Base-by-base conservation (phyloP, 108 stramenopile genomes). In the Skeletonema costatum region DNA sequence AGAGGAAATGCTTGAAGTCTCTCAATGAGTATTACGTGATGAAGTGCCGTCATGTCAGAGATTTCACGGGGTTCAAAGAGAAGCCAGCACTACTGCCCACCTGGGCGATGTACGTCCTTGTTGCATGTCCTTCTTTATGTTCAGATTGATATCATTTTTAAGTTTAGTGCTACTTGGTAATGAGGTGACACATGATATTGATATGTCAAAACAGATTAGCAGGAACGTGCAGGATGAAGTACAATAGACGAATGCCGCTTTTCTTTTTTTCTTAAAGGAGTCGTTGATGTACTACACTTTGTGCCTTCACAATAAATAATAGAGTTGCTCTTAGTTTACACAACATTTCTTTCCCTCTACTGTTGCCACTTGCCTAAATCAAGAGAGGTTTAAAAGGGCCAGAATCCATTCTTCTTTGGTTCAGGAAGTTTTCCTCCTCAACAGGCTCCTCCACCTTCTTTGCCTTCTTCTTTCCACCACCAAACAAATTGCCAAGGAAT, bases 401-500 rank as follows among this genome's bases (percentile, higher is more conserved):
- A 56, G 25, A 56, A 56, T 25, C 53, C 53, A 56, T 56, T 56
- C 53, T 56, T 56, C n/a, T 56, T 56, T 9, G 53, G 53, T 25
- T 56, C 53, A 56, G 53, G 25, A 56, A 25, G n/a, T n/a, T 25
- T 56, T 56, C 21, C 25, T 56, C 53, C 25, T 7, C 53, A 56
- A 56, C 53, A 25, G 53, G 21, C 53, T 56, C 53, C 25, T 56
- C 21, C 2, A 25, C 8, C 63, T 64, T 50, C 42, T 51, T 46
- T 2, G 9, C 66, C 35, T 19, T n/a, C 74, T 86, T 83, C 67
- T 88, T 89, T 25, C 70, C 80, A 56, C 53, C 53, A 21, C 85
- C 85, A 70, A 92, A 92, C 36, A 92, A 72, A 12, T 70, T 65
- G 6, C 16, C 58, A 21, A 85, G 16, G 25, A 56, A 10, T 56